A percentile compares a stretch with the other conserved stretches of the same genome.
Evolutionary conservation across 345 rosid species (phyloP).

Genomic region (Linum tenue): DNA sequence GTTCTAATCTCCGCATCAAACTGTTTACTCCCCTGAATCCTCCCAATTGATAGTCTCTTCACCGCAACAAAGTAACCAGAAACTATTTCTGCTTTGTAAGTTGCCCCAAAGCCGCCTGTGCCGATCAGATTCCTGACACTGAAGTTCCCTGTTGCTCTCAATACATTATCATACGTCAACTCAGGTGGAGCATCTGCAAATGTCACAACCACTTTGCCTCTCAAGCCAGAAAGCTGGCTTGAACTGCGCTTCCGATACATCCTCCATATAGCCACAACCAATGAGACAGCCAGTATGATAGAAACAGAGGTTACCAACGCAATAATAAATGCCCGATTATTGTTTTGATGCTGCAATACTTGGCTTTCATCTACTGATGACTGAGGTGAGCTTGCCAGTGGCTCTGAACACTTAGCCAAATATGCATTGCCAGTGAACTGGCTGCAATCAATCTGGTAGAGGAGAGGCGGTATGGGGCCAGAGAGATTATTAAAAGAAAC

Average conservation of each 20-base stretch:
- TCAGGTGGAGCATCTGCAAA: conserved; percentile 48
- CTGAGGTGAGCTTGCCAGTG: neutral
- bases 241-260: conserved; percentile 26
- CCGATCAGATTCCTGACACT: conserved; percentile 49
- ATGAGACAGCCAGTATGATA: conserved; percentile 20
- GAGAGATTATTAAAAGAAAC: conserved; percentile 52
- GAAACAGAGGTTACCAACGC: conserved; percentile 31
- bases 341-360: conserved; percentile 12
- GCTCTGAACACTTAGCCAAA: conserved; percentile 27
- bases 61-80: conserved; percentile 56
- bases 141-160: conserved; percentile 48
- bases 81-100: conserved; percentile 53
- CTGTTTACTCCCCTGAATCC: conserved; percentile 54
- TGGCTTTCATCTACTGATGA: conserved; percentile 13
- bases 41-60: conserved; percentile 51
- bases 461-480: conserved; percentile 38
- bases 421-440: conserved; percentile 30
- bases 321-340: conserved; percentile 19
- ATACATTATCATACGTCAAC: conserved; percentile 44
- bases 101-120: conserved; percentile 61
- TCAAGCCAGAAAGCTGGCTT: conserved; percentile 18
- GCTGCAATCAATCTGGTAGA: conserved; percentile 25
- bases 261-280: conserved; percentile 16
- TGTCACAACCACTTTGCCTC: conserved; percentile 40
- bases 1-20: conserved; percentile 68